phyloP scores from a whole-genome alignment of 306 rosid genomes.

The Cicer pinnatifidum region DNA sequence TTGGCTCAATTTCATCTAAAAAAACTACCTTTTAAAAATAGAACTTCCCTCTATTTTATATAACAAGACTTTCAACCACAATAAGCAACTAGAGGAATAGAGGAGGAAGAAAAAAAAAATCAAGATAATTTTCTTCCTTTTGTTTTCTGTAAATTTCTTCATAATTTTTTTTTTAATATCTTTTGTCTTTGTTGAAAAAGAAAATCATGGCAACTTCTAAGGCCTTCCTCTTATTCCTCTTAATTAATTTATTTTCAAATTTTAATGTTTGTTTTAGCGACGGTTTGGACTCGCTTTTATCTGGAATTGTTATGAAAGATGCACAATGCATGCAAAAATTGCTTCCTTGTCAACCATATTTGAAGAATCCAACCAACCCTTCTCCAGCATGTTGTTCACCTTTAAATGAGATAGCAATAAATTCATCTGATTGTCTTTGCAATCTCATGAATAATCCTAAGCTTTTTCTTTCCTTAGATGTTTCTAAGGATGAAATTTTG shows the following conservation, averaged over 20 bases:
- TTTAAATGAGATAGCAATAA: conserved; percentile 41
- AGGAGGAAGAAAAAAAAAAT: not conserved
- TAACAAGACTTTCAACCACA: conserved; percentile 19
- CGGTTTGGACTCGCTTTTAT: conserved; percentile 1
- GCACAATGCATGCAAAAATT: conserved; percentile 60
- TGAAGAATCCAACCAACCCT: conserved; percentile 40
- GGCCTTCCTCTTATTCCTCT: conserved; percentile 14
- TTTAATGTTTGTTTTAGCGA: conserved; percentile 23
- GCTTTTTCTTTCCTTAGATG: conserved; percentile 24
- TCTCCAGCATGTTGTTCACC: conserved; percentile 55
- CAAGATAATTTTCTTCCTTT: not conserved
- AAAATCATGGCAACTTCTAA: conserved; percentile 38
- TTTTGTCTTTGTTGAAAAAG: not conserved
- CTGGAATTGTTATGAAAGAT: not conserved
- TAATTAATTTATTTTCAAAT: conserved; percentile 32
- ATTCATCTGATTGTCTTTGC: conserved; percentile 54
- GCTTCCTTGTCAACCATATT: conserved; percentile 56
- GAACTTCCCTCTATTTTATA: conserved; percentile 36
- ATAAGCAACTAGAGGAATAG: conserved; percentile 11
- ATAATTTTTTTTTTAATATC: not conserved
- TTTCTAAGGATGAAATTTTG: conserved; percentile 50
- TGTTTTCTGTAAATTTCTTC: not conserved
- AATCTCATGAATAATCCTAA: conserved; percentile 38
- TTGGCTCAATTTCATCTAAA: conserved; percentile 34
- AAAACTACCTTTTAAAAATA: conserved; percentile 47